phyloP scores from a whole-genome alignment of 495 filamentous ascomycete genomes.

The Friedmanniomyces simplex region DNA sequence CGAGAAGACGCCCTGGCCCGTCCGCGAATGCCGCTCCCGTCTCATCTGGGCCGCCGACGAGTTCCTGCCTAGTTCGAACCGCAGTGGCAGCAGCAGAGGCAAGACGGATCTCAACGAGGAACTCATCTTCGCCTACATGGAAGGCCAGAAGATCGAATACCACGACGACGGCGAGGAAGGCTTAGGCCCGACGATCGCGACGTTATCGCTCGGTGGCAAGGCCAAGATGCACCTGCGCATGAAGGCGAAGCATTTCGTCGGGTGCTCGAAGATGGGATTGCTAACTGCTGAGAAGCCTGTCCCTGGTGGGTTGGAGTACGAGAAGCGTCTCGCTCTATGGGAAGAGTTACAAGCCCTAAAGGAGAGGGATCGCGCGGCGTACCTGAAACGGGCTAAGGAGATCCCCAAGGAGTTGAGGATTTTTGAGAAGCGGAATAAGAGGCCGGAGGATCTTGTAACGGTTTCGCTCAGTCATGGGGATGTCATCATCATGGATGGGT shows the following conservation, averaged over 20 bases:
- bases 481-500: slow-evolving; percentile 73
- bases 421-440: slow-evolving; percentile 23
- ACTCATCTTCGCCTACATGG: slow-evolving; percentile 65
- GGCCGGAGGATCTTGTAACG: slow-evolving; percentile 24
- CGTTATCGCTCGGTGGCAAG: slow-evolving; percentile 60
- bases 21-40: slow-evolving; percentile 49
- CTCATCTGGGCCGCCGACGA: slow-evolving; percentile 49
- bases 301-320: slow-evolving; percentile 30
- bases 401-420: slow-evolving; percentile 25
- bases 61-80: slow-evolving; percentile 25
- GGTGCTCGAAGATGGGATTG: slow-evolving; percentile 27
- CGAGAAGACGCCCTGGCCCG: slow-evolving; percentile 41
- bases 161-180: slow-evolving; percentile 78
- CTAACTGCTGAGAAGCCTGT: slow-evolving; percentile 26
- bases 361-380: slow-evolving; percentile 13
- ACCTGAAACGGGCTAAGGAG: slow-evolving; percentile 25
- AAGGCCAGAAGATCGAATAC: slow-evolving; percentile 47
- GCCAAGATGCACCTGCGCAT: slow-evolving; percentile 61
- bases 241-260: slow-evolving; percentile 47
- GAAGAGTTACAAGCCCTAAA: slow-evolving; percentile 28
- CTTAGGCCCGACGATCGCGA: slow-evolving; percentile 65
- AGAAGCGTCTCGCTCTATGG: slow-evolving; percentile 26
- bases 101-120: slow-evolving; percentile 59
- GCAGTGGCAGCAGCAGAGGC: slow-evolving; percentile 7
- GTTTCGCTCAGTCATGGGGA: slow-evolving; percentile 62